phyloP scores from a whole-genome alignment of 1,284 basidiomycete species.

The Microbotryomycetes sp. region DNA sequence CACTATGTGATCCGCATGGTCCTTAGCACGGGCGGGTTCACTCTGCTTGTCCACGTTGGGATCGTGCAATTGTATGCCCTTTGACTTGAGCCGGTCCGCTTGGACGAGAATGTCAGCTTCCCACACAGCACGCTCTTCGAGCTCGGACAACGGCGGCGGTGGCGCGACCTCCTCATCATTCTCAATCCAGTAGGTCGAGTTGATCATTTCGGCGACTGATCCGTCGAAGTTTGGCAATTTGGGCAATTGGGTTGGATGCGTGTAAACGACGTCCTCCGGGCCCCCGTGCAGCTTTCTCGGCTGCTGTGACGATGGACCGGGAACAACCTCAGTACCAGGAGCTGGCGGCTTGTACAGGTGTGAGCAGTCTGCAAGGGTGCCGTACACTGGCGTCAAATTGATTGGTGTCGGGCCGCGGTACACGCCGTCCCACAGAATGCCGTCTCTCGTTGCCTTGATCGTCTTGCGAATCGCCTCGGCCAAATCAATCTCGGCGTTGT shows the following conservation, averaged over 20 bases:
- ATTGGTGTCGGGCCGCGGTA: neutral
- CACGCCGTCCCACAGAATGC: constrained; percentile 2
- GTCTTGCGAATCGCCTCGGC: constrained; percentile 1
- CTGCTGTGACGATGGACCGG: neutral
- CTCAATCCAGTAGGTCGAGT: constrained; percentile 53
- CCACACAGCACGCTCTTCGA: constrained; percentile 47
- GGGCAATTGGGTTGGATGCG: constrained; percentile 62
- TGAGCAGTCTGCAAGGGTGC: constrained; percentile 14
- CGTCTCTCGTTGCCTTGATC: neutral
- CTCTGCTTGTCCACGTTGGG: constrained; percentile 28
- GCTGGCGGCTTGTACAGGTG: constrained; percentile 7
- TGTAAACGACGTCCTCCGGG: constrained; percentile 40
- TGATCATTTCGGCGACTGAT: constrained; percentile 53
- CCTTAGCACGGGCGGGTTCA: constrained; percentile 28
- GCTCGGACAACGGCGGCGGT: constrained; percentile 37
- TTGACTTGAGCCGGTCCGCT: constrained; percentile 33
- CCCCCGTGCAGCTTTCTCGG: neutral
- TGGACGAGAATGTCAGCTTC: constrained; percentile 45
- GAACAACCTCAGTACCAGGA: constrained; percentile 7
- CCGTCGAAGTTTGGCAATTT: constrained; percentile 49
- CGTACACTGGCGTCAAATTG: neutral
- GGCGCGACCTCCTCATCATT: constrained; percentile 37
- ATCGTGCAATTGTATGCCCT: constrained; percentile 27
- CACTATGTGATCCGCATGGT: constrained; percentile 43
- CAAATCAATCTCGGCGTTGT: neutral